These are phyloP conservation scores for Evansstolkia leycettana DNA, from an alignment of 495 filamentous ascomycete genomes.

Conservation along the genomic window DNA sequence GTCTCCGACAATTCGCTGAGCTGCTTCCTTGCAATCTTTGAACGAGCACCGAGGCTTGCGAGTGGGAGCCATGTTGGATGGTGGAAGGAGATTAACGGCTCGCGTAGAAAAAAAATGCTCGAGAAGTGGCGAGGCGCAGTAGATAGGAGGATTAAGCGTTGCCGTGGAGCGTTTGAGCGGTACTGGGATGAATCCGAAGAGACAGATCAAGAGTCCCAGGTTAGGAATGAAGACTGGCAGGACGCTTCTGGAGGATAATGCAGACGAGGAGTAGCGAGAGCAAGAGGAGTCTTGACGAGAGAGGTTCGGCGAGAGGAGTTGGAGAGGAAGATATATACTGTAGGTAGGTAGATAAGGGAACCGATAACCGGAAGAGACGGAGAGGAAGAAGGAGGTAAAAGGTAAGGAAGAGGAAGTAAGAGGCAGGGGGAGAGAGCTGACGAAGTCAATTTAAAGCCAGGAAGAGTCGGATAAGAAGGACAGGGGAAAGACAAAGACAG, in stretches of 20 bases:
- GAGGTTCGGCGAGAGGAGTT: constrained; percentile 21
- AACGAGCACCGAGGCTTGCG: constrained; percentile 80
- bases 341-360: constrained; percentile 11
- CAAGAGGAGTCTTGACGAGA: constrained; percentile 25
- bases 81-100: constrained; percentile 1
- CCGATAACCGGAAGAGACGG: constrained; percentile 17
- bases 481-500: background rate
- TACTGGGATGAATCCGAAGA: constrained; percentile 6
- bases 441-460: constrained; percentile 1
- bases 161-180: constrained; percentile 13
- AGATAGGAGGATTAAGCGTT: background rate
- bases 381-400: constrained; percentile 11
- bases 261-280: constrained; percentile 28
- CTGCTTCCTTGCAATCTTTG: constrained; percentile 74
- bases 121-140: too few relatives aligned
- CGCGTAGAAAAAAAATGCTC: too few relatives aligned
- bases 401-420: constrained; percentile 5
- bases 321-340: constrained; percentile 7
- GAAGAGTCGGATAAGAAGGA: constrained; percentile 1
- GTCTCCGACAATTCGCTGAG: constrained; percentile 88
- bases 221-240: too few relatives aligned
- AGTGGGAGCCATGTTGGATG: constrained; percentile 39
- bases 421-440: constrained; percentile 1
- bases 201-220: too few relatives aligned
- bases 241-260: background rate